Evolutionary conservation across 768 basidiomycete species (phyloP).

Genomic region (Kwoniella europaea): DNA sequence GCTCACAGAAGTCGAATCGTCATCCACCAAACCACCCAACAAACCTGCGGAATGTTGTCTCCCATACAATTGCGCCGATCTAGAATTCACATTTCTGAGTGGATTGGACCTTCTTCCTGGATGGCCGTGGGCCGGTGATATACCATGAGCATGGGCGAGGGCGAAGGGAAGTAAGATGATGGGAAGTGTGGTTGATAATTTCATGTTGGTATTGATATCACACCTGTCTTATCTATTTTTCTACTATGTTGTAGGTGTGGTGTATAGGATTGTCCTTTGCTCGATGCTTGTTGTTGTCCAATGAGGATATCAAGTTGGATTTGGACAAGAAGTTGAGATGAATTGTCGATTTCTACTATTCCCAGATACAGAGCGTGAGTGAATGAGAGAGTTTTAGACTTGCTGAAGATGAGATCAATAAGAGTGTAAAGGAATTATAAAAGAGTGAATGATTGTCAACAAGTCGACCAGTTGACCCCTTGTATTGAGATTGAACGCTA

Average conservation of each 20-base stretch:
- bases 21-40: conserved; percentile 13
- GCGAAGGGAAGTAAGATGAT: conserved; percentile 12
- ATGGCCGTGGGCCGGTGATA: not conserved
- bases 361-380: no score
- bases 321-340: not conserved
- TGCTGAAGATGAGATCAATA: not conserved
- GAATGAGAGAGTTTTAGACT: not conserved
- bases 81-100: not conserved
- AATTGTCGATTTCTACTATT: no score
- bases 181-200: conserved; percentile 9
- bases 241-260: no score
- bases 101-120: not conserved
- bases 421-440: conserved; percentile 4
- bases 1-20: conserved; percentile 12
- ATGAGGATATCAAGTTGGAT: not conserved
- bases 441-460: not conserved
- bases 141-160: conserved; percentile 6
- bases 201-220: not conserved
- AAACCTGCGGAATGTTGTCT: conserved; percentile 16
- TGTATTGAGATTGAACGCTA: not conserved
- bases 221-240: no score
- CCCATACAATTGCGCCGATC: not conserved
- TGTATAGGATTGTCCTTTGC: no score
- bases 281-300: no score
- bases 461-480: no score